phyloP scores from a whole-genome alignment of 179 eudicot genomes.

The Heliamphora pulchella region DNA sequence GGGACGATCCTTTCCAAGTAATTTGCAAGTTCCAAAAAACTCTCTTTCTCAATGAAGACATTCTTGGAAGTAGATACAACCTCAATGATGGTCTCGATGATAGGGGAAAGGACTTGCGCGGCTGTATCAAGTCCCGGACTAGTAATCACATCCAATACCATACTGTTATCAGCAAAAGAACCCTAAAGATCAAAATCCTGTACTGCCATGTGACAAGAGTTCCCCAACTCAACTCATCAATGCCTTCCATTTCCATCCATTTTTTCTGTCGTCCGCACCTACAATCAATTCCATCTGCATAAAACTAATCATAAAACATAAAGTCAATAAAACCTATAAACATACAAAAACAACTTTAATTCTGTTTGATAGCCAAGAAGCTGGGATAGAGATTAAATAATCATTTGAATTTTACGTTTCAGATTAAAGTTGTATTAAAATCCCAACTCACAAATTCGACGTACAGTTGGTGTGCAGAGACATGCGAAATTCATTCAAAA shows the following conservation, averaged over 20 bases:
- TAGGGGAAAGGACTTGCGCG: constrained; percentile 20
- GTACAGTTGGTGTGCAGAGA: neutral
- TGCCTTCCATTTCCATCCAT: neutral
- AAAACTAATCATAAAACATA: neutral
- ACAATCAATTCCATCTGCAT: constrained; percentile 7
- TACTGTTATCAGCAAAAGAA: constrained; percentile 8
- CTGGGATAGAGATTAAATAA: neutral
- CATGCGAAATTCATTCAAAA: neutral
- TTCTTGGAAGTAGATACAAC: constrained; percentile 16
- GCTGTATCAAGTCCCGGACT: constrained; percentile 13
- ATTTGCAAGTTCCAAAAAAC: constrained; percentile 26
- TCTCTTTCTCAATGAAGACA: constrained; percentile 27
- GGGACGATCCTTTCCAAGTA: constrained; percentile 29
- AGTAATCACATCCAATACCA: constrained; percentile 23
- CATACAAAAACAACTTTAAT: too few relatives aligned
- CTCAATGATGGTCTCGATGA: constrained; percentile 25
- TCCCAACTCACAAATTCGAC: neutral
- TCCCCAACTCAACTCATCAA: neutral
- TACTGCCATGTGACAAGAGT: constrained; percentile 2
- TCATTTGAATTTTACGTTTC: neutral
- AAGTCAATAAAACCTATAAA: neutral
- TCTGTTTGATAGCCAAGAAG: neutral
- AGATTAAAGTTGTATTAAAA: neutral
- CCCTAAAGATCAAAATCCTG: neutral
- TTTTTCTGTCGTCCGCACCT: neutral